Conservation (phyloP, 2,329 filamentous ascomycete species). For the Rutstroemia sp. region DNA sequence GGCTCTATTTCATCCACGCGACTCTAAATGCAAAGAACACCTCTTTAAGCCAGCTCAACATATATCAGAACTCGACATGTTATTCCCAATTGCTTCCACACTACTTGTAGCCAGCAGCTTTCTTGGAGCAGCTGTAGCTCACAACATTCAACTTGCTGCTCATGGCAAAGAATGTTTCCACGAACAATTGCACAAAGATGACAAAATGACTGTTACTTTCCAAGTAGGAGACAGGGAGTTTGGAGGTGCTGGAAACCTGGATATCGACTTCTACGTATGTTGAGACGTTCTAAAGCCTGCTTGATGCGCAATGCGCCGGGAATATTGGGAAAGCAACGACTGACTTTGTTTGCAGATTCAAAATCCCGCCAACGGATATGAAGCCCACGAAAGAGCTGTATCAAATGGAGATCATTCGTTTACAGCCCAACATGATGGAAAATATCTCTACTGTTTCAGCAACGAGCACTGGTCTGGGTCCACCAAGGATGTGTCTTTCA, state of each 20-base stretch:
- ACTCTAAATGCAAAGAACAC: neutral
- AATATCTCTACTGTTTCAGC: constrained; percentile 96
- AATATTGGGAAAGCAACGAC: constrained; percentile 1
- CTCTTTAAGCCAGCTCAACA: neutral
- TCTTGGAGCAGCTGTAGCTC: constrained; percentile 57
- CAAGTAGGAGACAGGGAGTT: constrained; percentile 97
- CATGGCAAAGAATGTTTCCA: constrained; percentile 98
- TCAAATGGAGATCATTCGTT: constrained; percentile 94
- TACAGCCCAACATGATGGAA: constrained; percentile 75
- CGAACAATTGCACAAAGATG: constrained; percentile 84
- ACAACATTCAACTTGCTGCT: constrained; percentile 92
- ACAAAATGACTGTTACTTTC: constrained; percentile 98
- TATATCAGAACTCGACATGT: constrained; percentile 20
- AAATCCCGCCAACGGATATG: constrained; percentile 67
- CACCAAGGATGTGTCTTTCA: constrained; percentile 98
- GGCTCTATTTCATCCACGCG: too few species aligned
- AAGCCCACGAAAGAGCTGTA: constrained; percentile 71
- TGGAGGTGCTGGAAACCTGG: constrained; percentile 85
- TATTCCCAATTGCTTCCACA: constrained; percentile 25
- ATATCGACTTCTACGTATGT: constrained; percentile 96
- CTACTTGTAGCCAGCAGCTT: constrained; percentile 26
- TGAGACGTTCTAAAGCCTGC: neutral
- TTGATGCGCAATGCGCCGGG: neutral
- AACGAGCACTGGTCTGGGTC: constrained; percentile 97
- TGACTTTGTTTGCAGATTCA: constrained; percentile 51